Evolutionary conservation across 139 green algal species (phyloP).

Genomic region (Spirogloea muscicola): DNA sequence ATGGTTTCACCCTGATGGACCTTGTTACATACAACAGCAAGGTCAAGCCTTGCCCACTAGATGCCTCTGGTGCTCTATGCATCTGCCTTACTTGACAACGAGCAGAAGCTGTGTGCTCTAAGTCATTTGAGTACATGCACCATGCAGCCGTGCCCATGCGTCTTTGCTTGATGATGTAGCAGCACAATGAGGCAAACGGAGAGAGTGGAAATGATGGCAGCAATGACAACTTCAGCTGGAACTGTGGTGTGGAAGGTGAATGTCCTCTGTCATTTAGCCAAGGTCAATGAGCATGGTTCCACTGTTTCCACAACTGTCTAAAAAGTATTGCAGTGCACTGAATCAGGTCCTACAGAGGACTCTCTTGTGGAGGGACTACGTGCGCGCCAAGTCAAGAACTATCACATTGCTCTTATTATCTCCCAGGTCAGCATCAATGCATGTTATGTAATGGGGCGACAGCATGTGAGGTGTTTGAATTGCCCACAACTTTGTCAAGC

Average conservation of each 20-base stretch:
- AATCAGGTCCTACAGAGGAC: conserved; percentile 62
- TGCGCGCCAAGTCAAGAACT: conserved; percentile 86
- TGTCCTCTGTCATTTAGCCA: no score
- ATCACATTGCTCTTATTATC: conserved; percentile 79
- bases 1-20: conserved; percentile 92
- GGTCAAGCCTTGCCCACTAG: no score
- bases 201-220: conserved; percentile 73
- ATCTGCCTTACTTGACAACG: neutral
- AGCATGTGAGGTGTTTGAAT: neutral
- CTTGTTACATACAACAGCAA: conserved; percentile 81
- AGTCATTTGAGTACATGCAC: neutral
- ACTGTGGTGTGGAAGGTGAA: conserved; percentile 90
- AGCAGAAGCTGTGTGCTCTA: no score
- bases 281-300: no score
- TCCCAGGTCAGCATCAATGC: conserved; percentile 50
- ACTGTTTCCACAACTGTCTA: no score
- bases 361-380: conserved; percentile 54
- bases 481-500: neutral
- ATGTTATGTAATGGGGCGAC: neutral
- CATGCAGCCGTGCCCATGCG: neutral
- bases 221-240: conserved; percentile 98
- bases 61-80: neutral
- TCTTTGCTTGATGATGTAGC: conserved; percentile 58
- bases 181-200: conserved; percentile 83
- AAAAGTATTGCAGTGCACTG: no score